Percentiles rank a stretch among this genome's conserved stretches.
phyloP scores from a whole-genome alignment of 768 basidiomycete genomes.

The Mycena alexandri region DNA sequence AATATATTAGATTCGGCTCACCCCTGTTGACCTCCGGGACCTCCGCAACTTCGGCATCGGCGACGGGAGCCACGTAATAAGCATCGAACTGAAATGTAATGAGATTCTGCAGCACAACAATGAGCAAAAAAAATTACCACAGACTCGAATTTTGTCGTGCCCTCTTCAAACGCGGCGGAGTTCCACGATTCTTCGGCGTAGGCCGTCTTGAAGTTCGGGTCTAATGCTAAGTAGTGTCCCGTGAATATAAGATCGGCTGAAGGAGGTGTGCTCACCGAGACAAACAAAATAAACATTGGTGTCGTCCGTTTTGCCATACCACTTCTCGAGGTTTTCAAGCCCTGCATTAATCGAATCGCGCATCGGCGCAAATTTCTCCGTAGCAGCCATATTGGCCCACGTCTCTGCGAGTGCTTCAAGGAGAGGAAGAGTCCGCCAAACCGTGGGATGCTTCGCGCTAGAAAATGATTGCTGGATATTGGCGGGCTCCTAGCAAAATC shows the following conservation, averaged over 20 bases:
- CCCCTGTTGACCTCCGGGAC: background rate
- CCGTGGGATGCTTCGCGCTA: slow-evolving; percentile 39
- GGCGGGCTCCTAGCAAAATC: slow-evolving; percentile 37
- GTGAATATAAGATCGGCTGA: background rate
- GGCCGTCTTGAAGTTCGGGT: slow-evolving; percentile 17
- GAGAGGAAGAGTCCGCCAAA: slow-evolving; percentile 44
- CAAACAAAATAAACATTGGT: slow-evolving; percentile 27
- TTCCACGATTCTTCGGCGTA: slow-evolving; percentile 1
- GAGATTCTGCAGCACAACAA: background rate
- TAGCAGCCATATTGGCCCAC: slow-evolving; percentile 39
- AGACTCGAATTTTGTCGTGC: background rate
- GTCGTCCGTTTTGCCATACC: slow-evolving; percentile 41
- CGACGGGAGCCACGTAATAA: slow-evolving; percentile 2
- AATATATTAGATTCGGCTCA: background rate
- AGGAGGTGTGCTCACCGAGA: slow-evolving; percentile 37
- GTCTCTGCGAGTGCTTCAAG: slow-evolving; percentile 39
- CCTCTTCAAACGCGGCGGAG: background rate
- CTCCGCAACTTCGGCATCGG: background rate
- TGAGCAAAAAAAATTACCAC: background rate
- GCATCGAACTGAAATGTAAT: background rate
- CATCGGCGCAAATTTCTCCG: slow-evolving; percentile 36
- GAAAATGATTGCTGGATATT: slow-evolving; percentile 44
- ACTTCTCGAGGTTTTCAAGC: slow-evolving; percentile 44
- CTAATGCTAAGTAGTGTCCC: background rate
- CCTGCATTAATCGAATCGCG: slow-evolving; percentile 40